Evolutionary conservation across 2,329 filamentous ascomycete species (phyloP).

Genomic region (Neophaeococcomyces mojaviensis): DNA sequence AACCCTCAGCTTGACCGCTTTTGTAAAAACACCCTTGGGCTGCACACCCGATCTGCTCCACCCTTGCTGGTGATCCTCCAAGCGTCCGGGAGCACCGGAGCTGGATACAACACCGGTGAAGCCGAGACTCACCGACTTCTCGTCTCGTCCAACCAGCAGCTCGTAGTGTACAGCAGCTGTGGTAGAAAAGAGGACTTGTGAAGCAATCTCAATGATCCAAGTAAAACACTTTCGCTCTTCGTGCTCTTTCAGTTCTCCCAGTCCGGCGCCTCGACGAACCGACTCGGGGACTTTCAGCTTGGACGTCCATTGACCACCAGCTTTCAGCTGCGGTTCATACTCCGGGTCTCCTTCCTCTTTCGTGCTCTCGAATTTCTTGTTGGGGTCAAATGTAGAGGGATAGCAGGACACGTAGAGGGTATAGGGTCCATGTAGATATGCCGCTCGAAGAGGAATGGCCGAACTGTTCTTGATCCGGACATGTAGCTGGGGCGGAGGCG

Average conservation of each 20-base stretch:
- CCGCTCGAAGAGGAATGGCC: conserved; percentile 80
- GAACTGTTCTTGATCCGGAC: conserved; percentile 89
- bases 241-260: conserved; percentile 33
- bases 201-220: conserved; percentile 87
- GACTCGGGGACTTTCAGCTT: conserved; percentile 71
- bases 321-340: conserved; percentile 94
- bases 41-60: conserved; percentile 46
- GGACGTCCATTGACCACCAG: conserved; percentile 78
- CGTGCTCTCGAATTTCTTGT: conserved; percentile 64
- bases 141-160: conserved; percentile 74
- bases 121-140: conserved; percentile 68
- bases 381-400: conserved; percentile 74
- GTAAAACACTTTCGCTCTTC: conserved; percentile 52
- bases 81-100: conserved; percentile 54
- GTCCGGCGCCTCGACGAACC: conserved; percentile 57
- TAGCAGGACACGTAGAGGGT: conserved; percentile 77
- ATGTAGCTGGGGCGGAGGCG: conserved; percentile 70
- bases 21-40: conserved; percentile 72
- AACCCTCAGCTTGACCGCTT: conserved; percentile 66
- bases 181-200: conserved; percentile 87
- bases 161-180: conserved; percentile 86
- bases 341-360: conserved; percentile 71
- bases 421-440: conserved; percentile 94
- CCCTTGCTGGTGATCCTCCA: conserved; percentile 69
- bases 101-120: conserved; percentile 49